Conservation (phyloP, 345 rosid genomes). For the Aquilaria malaccensis region DNA sequence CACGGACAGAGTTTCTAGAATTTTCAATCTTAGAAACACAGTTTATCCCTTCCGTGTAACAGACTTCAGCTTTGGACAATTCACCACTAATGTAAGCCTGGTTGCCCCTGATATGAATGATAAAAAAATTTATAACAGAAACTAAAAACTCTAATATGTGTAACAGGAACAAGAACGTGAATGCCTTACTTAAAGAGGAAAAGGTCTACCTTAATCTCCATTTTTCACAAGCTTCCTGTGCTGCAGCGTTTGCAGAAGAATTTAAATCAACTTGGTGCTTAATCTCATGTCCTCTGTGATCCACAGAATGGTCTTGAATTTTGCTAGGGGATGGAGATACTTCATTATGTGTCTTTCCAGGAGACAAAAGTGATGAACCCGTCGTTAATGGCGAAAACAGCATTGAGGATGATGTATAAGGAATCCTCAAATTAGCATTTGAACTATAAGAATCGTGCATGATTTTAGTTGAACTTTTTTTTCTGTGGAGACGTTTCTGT, state of each 20-base stretch:
- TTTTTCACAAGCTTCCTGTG: constrained; percentile 92
- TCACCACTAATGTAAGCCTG: constrained; percentile 77
- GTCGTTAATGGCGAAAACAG: constrained; percentile 32
- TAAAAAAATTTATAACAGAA: neutral
- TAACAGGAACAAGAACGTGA: constrained; percentile 4
- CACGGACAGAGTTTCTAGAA: constrained; percentile 78
- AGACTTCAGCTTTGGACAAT: constrained; percentile 74
- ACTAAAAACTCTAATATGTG: neutral
- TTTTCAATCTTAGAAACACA: constrained; percentile 58
- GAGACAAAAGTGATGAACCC: constrained; percentile 31
- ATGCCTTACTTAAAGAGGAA: constrained; percentile 7
- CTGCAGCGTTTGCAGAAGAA: constrained; percentile 36
- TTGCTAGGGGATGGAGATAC: constrained; percentile 25
- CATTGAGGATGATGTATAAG: constrained; percentile 31
- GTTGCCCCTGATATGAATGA: constrained; percentile 63
- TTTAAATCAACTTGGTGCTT: constrained; percentile 33
- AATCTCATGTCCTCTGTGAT: constrained; percentile 31
- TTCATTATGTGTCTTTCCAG: constrained; percentile 31
- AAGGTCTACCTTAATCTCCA: constrained; percentile 79
- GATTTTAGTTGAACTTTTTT: constrained; percentile 33
- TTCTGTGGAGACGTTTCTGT: constrained; percentile 28
- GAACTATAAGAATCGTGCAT: constrained; percentile 21
- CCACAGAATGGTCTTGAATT: constrained; percentile 26
- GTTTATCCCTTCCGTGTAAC: constrained; percentile 69
- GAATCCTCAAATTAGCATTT: constrained; percentile 23